Conservation (phyloP, 2,329 filamentous ascomycete species). For the Apiospora arundinis region DNA sequence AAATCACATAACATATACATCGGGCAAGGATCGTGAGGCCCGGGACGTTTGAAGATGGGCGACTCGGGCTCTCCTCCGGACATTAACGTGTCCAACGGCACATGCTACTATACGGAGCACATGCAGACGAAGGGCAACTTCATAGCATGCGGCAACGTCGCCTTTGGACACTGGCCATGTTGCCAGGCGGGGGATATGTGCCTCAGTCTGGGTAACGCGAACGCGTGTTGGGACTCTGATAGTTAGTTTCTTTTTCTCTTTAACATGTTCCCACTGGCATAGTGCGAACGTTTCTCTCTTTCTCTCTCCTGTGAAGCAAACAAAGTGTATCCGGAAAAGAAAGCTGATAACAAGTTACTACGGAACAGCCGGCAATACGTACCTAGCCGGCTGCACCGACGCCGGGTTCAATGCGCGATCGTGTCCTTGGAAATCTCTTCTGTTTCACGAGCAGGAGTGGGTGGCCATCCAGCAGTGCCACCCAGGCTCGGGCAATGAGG, state of each 20-base stretch:
- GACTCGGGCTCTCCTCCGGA: not conserved
- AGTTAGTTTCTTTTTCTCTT: constrained; percentile 19
- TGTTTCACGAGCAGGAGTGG: constrained; percentile 25
- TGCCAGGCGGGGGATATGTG: constrained; percentile 24
- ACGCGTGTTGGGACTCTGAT: constrained; percentile 23
- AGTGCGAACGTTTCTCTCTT: not conserved
- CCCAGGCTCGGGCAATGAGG: not conserved
- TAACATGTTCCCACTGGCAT: not conserved
- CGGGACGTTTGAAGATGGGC: not conserved
- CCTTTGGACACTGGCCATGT: constrained; percentile 25
- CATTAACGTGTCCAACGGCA: constrained; percentile 26
- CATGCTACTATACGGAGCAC: constrained; percentile 25
- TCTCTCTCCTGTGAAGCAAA: too few species aligned
- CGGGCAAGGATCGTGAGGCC: not conserved
- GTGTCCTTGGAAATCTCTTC: constrained; percentile 23
- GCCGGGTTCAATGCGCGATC: constrained; percentile 21
- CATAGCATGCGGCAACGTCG: constrained; percentile 25
- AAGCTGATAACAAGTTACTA: not conserved
- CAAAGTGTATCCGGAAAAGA: not conserved
- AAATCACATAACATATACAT: not conserved
- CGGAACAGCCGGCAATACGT: constrained; percentile 24
- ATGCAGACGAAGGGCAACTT: constrained; percentile 22
- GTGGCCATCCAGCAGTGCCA: constrained; percentile 25
- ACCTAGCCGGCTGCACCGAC: constrained; percentile 27
- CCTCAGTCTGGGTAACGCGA: constrained; percentile 21